Percentiles rank a stretch among this genome's conserved stretches.
These are phyloP conservation scores for Penicillium lagena DNA, from an alignment of 495 filamentous ascomycete species.

Conservation along the genomic window DNA sequence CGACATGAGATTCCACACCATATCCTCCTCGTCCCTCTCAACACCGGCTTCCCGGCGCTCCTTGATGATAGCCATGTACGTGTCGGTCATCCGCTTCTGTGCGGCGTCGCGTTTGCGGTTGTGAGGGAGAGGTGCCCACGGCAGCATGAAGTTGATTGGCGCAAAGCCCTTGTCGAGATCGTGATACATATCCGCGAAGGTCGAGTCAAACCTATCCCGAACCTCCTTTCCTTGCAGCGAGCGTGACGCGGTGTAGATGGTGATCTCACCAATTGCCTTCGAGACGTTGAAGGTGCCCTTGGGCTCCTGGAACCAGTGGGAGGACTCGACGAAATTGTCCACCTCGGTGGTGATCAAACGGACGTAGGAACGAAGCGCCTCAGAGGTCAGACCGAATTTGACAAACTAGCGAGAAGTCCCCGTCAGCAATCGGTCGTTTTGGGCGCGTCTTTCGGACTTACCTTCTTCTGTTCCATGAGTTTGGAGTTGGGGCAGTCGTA, in stretches of 20 bases:
- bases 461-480: conserved; percentile 67
- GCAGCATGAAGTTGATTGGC: conserved; percentile 61
- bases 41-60: conserved; percentile 40
- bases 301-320: conserved; percentile 36
- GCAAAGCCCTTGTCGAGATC: conserved; percentile 61
- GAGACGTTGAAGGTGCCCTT: conserved; percentile 47
- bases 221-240: conserved; percentile 62
- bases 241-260: conserved; percentile 61
- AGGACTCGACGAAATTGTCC: conserved; percentile 42
- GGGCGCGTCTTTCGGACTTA: conserved; percentile 7
- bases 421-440: not conserved
- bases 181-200: conserved; percentile 58
- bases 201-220: conserved; percentile 53
- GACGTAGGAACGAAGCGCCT: conserved; percentile 58
- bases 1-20: conserved; percentile 65
- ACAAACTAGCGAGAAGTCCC: conserved; percentile 40
- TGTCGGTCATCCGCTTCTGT: conserved; percentile 49
- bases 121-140: conserved; percentile 55
- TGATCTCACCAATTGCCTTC: conserved; percentile 53
- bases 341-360: conserved; percentile 48
- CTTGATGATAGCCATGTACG: conserved; percentile 55
- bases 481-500: conserved; percentile 62
- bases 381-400: conserved; percentile 57
- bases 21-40: conserved; percentile 52
- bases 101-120: conserved; percentile 55